Base-by-base conservation (phyloP, 768 basidiomycete genomes). In the Agaricus sinodeliciosus region DNA sequence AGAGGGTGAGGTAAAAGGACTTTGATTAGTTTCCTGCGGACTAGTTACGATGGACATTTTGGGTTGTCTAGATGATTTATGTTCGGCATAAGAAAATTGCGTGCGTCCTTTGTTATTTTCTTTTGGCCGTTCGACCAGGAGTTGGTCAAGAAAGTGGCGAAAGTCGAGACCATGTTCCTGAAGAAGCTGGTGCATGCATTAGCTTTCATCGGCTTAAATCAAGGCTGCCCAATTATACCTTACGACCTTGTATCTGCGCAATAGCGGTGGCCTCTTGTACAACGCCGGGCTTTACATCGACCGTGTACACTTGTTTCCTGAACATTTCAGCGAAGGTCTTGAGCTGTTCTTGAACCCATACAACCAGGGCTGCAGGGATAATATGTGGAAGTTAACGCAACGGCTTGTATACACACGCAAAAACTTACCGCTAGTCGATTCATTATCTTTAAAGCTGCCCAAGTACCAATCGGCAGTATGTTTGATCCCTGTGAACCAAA, bases 401-500 rank as follows among this genome's bases (percentile, higher is more conserved):
- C 27, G 45, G 5, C 34, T 3, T 6, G 19, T 0, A 49, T 45
- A 31, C 3, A 49, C 57, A 34, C 51, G 28, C 28, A 48, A 35
- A 44, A 0, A 75, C 90, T 57, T 60, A 95, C 95, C 80, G 54
- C 92, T 94, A 0, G 95, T 87, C 57, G 90, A 90, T 58, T 93
- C 85, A 63, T 96, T 94, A 67, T 97, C 96, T 67, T 87, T 90
- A 69, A 96, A 99, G 52, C 92, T 94, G 0, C 87, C 85, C 59
- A 97, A 73, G 67, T 91, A 99, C 96, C 96, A 99, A 69, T 99
- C 95, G 12, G 91, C 91, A 1, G 94, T 96, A 63, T 98, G 92
- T 65, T 96, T 94, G 65, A 99, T 88, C 1, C 90, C 85, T 0
- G 94, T 96, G 61, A 98, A 98, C 54, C 86, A 82, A 0, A 98